phyloP scores from a whole-genome alignment of 2,329 filamentous ascomycete species.

The Fonsecaea multimorphosa region DNA sequence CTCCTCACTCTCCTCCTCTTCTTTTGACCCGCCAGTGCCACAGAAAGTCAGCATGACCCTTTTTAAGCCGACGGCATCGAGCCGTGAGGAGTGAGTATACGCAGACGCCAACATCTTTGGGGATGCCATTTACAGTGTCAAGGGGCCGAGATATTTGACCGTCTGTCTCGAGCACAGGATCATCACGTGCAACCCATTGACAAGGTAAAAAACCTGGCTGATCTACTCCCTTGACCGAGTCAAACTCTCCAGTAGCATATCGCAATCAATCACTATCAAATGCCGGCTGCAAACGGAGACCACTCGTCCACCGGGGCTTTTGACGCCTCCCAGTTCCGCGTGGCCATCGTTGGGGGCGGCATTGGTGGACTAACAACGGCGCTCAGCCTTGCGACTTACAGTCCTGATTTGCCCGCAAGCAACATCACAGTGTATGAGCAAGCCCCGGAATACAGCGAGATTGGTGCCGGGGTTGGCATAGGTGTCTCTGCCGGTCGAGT shows the following conservation, averaged over 20 bases:
- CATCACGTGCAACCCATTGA: background rate
- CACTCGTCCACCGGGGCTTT: background rate
- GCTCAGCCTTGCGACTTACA: constrained; percentile 14
- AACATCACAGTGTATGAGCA: constrained; percentile 20
- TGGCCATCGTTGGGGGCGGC: constrained; percentile 15
- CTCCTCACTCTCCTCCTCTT: background rate
- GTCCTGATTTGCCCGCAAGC: constrained; percentile 1
- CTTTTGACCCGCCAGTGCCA: background rate
- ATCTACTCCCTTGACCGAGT: background rate
- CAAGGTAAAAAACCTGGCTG: constrained; percentile 3
- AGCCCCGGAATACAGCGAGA: constrained; percentile 13
- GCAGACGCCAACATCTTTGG: constrained; percentile 3
- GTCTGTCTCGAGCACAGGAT: background rate
- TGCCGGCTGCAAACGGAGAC: constrained; percentile 8
- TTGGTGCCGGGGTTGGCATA: constrained; percentile 13
- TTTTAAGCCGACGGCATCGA: background rate
- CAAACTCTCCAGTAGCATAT: background rate
- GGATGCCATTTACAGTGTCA: background rate
- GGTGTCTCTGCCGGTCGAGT: constrained; percentile 17
- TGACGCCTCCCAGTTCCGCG: constrained; percentile 2
- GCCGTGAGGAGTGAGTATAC: background rate
- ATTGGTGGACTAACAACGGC: constrained; percentile 17
- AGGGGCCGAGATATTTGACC: background rate
- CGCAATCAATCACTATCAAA: background rate
- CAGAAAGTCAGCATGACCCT: background rate